Evolutionary conservation across 257 asterid species (phyloP).

Genomic region (Scutellaria barbata): DNA sequence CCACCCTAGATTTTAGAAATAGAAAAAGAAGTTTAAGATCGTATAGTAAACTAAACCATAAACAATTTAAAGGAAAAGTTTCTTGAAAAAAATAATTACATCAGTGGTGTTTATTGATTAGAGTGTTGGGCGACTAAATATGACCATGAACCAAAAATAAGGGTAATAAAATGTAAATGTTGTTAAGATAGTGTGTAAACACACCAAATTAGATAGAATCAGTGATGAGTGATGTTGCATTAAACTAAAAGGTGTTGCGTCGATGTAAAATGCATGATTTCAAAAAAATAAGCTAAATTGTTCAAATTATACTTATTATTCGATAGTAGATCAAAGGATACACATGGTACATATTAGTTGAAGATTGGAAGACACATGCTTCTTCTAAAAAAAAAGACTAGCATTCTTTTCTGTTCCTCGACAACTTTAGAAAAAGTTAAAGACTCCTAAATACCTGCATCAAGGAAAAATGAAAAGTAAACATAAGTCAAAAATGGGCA

Average conservation of each 20-base stretch:
- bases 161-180: no score
- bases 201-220: no score
- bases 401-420: background rate
- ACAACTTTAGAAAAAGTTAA: background rate
- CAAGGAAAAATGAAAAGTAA: background rate
- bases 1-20: no score
- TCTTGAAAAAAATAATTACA: no score
- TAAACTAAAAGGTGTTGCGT: background rate
- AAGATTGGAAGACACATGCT: background rate
- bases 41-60: no score
- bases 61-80: no score
- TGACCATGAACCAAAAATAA: no score
- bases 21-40: no score
- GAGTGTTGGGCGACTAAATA: no score
- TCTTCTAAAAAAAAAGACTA: background rate
- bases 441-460: background rate
- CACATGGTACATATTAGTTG: background rate
- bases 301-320: background rate
- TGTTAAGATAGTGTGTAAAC: no score
- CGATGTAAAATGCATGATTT: background rate
- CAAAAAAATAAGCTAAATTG: conserved; percentile 8
- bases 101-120: no score
- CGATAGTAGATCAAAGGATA: background rate
- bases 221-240: no score
- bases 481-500: conserved; percentile 18